Conservation (phyloP, 2,329 filamentous ascomycete genomes). For the Trichophyton equinum region DNA sequence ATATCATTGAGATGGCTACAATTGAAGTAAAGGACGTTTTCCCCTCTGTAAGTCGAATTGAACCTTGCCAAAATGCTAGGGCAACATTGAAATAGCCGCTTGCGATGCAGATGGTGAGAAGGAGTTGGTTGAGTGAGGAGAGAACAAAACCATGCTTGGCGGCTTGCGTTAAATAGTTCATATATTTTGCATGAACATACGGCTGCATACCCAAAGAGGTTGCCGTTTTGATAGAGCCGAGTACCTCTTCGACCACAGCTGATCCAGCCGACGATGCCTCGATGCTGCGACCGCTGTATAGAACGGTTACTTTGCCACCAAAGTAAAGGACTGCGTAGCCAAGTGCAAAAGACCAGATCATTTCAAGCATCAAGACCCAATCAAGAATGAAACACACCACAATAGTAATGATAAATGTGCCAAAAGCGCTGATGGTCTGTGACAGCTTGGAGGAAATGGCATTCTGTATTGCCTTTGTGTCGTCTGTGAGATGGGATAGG, state of each 20-base stretch:
- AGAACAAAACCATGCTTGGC: background rate
- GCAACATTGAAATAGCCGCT: constrained; percentile 2
- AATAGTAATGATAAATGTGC: background rate
- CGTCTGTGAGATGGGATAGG: constrained; percentile 70
- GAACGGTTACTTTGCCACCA: background rate
- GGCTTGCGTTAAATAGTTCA: background rate
- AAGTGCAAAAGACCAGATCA: background rate
- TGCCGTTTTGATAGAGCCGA: background rate
- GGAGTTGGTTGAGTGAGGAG: background rate
- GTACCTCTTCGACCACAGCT: background rate
- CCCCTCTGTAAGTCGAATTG: constrained; percentile 50
- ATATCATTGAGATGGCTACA: constrained; percentile 63
- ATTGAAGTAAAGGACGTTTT: constrained; percentile 51
- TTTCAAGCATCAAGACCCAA: background rate
- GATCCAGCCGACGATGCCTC: background rate
- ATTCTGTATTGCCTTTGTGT: constrained; percentile 74
- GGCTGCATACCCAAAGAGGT: background rate
- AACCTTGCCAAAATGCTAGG: constrained; percentile 56
- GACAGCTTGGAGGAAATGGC: constrained; percentile 72
- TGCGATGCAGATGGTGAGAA: background rate
- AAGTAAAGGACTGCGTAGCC: background rate
- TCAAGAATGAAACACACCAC: background rate
- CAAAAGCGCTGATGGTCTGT: constrained; percentile 27
- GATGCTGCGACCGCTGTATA: background rate
- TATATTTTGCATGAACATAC: background rate